These are phyloP conservation scores for Dinochytrium kinnereticum DNA, from an alignment of 371 early-diverging fungal species.

Conservation along the genomic window DNA sequence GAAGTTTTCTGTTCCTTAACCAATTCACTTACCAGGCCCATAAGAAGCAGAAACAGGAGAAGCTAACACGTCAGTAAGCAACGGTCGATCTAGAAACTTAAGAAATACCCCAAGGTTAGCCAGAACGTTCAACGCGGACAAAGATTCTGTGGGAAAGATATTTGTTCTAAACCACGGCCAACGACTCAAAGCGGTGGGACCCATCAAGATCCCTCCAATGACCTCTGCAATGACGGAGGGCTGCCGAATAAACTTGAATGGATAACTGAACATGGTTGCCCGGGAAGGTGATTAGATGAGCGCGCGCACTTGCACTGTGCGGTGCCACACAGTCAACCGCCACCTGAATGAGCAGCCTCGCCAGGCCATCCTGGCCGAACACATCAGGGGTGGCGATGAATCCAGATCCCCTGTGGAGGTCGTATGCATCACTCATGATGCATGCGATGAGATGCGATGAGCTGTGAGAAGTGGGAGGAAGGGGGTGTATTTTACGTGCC, in stretches of 20 bases:
- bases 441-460: too few species aligned
- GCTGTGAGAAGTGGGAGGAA: too few species aligned
- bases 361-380: background rate
- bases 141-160: slow-evolving; percentile 29
- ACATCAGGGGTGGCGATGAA: slow-evolving; percentile 13
- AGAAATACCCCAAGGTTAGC: slow-evolving; percentile 86
- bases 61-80: slow-evolving; percentile 51
- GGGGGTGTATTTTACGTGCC: too few species aligned
- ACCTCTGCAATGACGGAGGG: slow-evolving; percentile 56
- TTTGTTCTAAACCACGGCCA: slow-evolving; percentile 16
- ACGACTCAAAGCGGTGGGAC: slow-evolving; percentile 44
- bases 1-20: too few species aligned
- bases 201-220: slow-evolving; percentile 50
- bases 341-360: slow-evolving; percentile 5
- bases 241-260: slow-evolving; percentile 42
- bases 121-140: slow-evolving; percentile 69
- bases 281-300: too few species aligned
- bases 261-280: too few species aligned
- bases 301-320: too few species aligned
- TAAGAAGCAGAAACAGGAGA: slow-evolving; percentile 81
- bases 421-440: too few species aligned
- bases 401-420: slow-evolving; percentile 1
- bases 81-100: slow-evolving; percentile 74
- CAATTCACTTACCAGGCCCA: slow-evolving; percentile 24
- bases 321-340: background rate